Evolutionary conservation across 208 protist species (phyloP).

Genomic region (Leishmania major): DNA sequence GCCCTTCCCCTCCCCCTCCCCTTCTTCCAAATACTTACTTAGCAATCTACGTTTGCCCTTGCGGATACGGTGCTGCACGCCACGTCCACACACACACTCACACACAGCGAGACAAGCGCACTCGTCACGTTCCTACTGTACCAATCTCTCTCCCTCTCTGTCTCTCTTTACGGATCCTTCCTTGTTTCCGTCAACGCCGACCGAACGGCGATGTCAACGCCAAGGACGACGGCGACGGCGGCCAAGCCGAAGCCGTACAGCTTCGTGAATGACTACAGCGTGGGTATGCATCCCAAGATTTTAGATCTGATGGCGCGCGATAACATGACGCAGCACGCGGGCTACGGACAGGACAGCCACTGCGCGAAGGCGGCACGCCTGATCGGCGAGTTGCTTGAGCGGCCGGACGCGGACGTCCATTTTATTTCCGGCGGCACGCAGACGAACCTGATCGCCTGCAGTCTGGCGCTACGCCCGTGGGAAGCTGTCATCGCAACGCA

Average conservation of each 20-base stretch:
- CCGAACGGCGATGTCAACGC: background rate
- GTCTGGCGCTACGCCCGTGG: conserved; percentile 38
- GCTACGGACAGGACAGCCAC: conserved; percentile 46
- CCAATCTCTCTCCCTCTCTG: background rate
- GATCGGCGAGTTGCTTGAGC: conserved; percentile 30
- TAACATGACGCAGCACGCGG: conserved; percentile 33
- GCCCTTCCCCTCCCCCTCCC: background rate
- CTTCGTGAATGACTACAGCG: conserved; percentile 58
- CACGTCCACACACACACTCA: no score
- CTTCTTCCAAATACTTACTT: background rate
- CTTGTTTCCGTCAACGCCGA: background rate
- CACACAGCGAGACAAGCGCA: no score
- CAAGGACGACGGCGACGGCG: background rate
- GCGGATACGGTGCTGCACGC: background rate
- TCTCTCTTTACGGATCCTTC: background rate
- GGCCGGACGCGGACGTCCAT: conserved; percentile 43
- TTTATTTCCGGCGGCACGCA: conserved; percentile 50
- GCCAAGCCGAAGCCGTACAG: conserved; percentile 22
- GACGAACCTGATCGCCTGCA: conserved; percentile 42
- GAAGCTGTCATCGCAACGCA: conserved; percentile 42
- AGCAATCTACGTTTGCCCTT: background rate
- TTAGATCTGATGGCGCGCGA: conserved; percentile 27
- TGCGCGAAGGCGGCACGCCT: conserved; percentile 28
- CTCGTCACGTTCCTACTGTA: conserved; percentile 6
- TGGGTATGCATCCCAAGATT: conserved; percentile 38